A percentile compares a stretch with the other conserved stretches of the same genome.
Evolutionary conservation across 352 stramenopile species (phyloP).

Genomic region (Globisporangium cederbergense): DNA sequence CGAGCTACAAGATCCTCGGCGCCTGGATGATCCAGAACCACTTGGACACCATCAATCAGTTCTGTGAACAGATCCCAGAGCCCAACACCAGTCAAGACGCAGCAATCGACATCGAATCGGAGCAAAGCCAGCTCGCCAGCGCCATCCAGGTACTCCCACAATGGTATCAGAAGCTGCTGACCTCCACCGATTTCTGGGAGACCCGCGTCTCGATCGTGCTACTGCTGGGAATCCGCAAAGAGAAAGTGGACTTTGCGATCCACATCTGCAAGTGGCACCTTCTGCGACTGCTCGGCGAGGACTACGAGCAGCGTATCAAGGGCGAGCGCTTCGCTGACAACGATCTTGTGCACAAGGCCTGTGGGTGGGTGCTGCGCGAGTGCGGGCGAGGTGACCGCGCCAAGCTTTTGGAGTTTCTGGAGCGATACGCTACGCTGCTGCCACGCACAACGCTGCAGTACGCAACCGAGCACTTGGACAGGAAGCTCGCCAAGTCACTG

Average conservation of each 20-base stretch:
- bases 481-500: slow-evolving; percentile 11
- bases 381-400: slow-evolving; percentile 4
- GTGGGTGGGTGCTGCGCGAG: slow-evolving; percentile 23
- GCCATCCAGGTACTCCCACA: slow-evolving; percentile 4
- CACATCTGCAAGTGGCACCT: slow-evolving; percentile 14
- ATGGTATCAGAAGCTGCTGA: slow-evolving; percentile 21
- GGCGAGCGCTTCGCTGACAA: slow-evolving; percentile 15
- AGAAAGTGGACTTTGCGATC: slow-evolving; percentile 3
- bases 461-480: slow-evolving; percentile 22
- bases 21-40: slow-evolving; percentile 9
- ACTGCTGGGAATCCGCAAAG: slow-evolving; percentile 12
- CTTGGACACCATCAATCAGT: neutral
- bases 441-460: slow-evolving; percentile 21
- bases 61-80: neutral
- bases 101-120: neutral
- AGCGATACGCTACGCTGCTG: slow-evolving; percentile 11
- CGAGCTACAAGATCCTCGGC: slow-evolving; percentile 19
- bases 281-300: neutral
- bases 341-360: slow-evolving; percentile 23
- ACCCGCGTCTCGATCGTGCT: too few relatives aligned
- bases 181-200: slow-evolving; percentile 19
- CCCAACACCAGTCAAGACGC: neutral
- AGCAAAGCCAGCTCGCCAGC: neutral
- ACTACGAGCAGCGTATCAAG: slow-evolving; percentile 18
- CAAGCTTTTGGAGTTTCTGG: slow-evolving; percentile 11